A percentile compares a stretch with the other conserved stretches of the same genome.
phyloP scores from a whole-genome alignment of 345 rosid species.

The Citrus reticulata region DNA sequence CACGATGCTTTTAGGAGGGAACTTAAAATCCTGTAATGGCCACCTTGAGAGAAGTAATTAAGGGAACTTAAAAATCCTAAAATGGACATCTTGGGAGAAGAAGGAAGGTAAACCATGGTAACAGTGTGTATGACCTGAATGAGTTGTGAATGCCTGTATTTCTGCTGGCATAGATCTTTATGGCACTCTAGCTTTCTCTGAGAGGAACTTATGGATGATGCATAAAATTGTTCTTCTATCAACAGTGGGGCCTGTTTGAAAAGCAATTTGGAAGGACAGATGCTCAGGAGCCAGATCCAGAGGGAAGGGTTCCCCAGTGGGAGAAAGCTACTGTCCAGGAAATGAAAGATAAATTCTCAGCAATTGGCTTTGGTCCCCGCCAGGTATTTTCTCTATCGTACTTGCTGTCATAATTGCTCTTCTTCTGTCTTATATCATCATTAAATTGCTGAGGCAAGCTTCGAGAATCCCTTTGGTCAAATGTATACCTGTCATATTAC shows the following conservation, averaged over 20 bases:
- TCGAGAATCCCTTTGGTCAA: background rate
- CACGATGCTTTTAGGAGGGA: background rate
- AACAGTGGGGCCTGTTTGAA: conserved; percentile 90
- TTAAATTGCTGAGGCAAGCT: background rate
- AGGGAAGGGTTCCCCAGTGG: conserved; percentile 83
- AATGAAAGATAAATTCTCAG: conserved; percentile 84
- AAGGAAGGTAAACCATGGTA: background rate
- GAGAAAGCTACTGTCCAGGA: conserved; percentile 73
- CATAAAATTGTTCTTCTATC: conserved; percentile 4
- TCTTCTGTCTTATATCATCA: background rate
- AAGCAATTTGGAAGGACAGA: conserved; percentile 80
- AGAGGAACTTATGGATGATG: background rate
- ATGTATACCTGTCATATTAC: background rate
- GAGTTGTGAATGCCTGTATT: background rate
- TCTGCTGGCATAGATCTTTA: background rate
- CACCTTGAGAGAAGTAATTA: background rate
- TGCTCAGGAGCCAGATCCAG: conserved; percentile 68
- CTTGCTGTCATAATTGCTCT: background rate
- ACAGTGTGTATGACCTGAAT: too few species aligned
- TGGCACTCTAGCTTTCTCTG: background rate
- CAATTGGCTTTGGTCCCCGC: conserved; percentile 87
- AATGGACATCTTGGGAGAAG: background rate
- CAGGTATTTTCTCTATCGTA: conserved; percentile 46
- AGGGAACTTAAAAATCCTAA: background rate
- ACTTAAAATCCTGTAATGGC: background rate